phyloP scores from a whole-genome alignment of 192 early-diverging fungal species.

The Glomus cerebriforme region DNA sequence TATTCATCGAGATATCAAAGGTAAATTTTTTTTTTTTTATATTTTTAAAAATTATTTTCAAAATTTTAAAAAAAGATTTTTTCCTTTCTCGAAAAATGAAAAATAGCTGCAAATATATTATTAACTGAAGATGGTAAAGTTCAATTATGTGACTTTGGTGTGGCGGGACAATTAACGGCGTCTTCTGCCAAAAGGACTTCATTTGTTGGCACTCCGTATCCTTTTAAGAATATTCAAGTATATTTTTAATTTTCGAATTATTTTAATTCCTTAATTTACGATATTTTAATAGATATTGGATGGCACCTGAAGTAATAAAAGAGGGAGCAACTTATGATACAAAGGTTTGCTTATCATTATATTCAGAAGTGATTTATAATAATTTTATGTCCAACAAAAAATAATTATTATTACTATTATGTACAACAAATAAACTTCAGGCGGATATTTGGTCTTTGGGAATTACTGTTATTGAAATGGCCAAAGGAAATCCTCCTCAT shows the following conservation, averaged over 20 bases:
- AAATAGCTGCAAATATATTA: slow-evolving; percentile 86
- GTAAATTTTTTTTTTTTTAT: slow-evolving; percentile 43
- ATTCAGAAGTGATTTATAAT: not conserved
- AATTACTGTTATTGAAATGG: slow-evolving; percentile 96
- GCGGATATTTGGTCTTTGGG: slow-evolving; percentile 99
- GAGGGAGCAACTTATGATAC: slow-evolving; percentile 87
- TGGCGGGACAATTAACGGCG: slow-evolving; percentile 80
- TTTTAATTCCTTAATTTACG: slow-evolving; percentile 10
- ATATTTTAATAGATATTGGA: slow-evolving; percentile 61
- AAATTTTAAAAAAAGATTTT: not conserved
- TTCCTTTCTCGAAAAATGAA: not conserved
- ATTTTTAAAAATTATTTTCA: not conserved
- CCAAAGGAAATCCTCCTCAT: slow-evolving; percentile 92
- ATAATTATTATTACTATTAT: not conserved
- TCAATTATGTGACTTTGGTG: slow-evolving; percentile 97
- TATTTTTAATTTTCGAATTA: not conserved
- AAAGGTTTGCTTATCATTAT: slow-evolving; percentile 54
- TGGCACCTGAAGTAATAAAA: slow-evolving; percentile 84
- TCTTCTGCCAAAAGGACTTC: slow-evolving; percentile 79
- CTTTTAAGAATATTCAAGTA: not conserved
- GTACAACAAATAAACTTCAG: slow-evolving; percentile 38
- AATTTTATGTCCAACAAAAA: not conserved
- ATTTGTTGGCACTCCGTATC: slow-evolving; percentile 90
- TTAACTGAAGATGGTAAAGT: slow-evolving; percentile 87
- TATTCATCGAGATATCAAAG: slow-evolving; percentile 98